Evolutionary conservation across 768 basidiomycete species (phyloP), one percentile per base, ranked within the genome.

Genomic region (Glaciozyma martinii): DNA sequence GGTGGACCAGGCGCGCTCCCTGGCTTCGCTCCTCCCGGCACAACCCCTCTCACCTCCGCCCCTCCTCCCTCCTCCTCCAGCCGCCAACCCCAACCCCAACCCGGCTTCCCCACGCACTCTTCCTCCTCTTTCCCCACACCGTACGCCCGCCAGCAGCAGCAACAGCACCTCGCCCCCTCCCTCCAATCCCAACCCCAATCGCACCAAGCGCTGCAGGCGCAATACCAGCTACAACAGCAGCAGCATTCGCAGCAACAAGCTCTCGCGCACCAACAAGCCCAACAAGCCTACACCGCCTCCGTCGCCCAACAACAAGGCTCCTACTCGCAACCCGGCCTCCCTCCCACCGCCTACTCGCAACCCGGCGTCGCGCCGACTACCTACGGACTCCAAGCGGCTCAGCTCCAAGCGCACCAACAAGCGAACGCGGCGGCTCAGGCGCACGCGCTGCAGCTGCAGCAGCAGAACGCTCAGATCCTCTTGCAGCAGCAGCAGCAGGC

Each of bases 131-230:
- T 18, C 37, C 42, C 19, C n/a, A 29, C 10, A 52, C 59, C 37
- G 7, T 42, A 30, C 40, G 57, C 42, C 29, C 59, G 25, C 53
- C 23, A 30, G 30, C 50, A 25, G 13, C 25, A 27, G 9, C 65
- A 43, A 30, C 65, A 61, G 32, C 60, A 56, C 29, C 60, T 47
- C 50, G 58, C 25, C 6, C n/a, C 37, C 52, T 19, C 37, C 53
- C n/a, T n/a, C 37, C 40, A 52, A 40, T 13, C 29, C 32, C 18
- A 21, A 16, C 53, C 53, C 53, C n/a, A n/a, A n/a, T 54, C 53
- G 53, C 29, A 19, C 21, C 46, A n/a, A 47, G n/a, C 46, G 8
- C 21, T n/a, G 16, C 46, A 47, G 19, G 9, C 46, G 4, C 19
- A n/a, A n/a, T 25, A 25, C 37, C 37, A 12, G 10, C 37, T 7